Base-by-base conservation (phyloP, 31 red algal genomes). In the Porphyra umbilicalis region DNA sequence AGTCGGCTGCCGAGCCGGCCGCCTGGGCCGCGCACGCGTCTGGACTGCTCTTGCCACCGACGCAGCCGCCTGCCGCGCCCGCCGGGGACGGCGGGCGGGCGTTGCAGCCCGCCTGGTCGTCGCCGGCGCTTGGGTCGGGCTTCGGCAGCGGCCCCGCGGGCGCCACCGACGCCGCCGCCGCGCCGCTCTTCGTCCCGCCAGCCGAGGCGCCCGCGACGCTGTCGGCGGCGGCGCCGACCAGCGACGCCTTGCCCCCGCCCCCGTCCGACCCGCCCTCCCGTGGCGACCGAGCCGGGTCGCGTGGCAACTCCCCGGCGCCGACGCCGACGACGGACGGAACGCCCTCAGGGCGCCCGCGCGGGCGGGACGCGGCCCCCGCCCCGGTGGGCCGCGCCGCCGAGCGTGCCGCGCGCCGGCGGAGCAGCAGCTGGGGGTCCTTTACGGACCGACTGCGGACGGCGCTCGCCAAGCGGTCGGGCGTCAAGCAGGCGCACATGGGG, bases 381-480 rank as follows among this genome's bases (percentile, higher is more conserved):
- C 57, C 57, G 25, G 14, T 29, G 2, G 57, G 30, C 14, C 57
- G 57, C 25, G 25, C 57, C 25, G 57, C 57, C 25, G 57, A 18
- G 57, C 57, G 57, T 29, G 57, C 57, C 4, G 2, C 57, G 57
- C 57, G 57, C 25, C 57, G 57, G 57, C 57, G 57, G 57, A 71
- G 57, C 20, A 71, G 57, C 57, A 71, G 57, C 57, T 71, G 57
- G 57, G 57, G 81, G n/a, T 82, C 81, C 25, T 42, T 82, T 14
- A 42, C 68, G 1, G 71, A 68, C 8, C 75, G 71, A 25, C 18
- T 82, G 35, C 71, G 71, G 39, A 75, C 71, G 34, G 75, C 71
- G 75, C 81, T 82, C 25, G 35, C 81, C 35, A 82, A 82, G 75
- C 71, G 71, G 34, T 36, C 81, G 25, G 81, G 81, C 25, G 68